phyloP scores from a whole-genome alignment of 495 filamentous ascomycete species.

The Penicillium lagena region DNA sequence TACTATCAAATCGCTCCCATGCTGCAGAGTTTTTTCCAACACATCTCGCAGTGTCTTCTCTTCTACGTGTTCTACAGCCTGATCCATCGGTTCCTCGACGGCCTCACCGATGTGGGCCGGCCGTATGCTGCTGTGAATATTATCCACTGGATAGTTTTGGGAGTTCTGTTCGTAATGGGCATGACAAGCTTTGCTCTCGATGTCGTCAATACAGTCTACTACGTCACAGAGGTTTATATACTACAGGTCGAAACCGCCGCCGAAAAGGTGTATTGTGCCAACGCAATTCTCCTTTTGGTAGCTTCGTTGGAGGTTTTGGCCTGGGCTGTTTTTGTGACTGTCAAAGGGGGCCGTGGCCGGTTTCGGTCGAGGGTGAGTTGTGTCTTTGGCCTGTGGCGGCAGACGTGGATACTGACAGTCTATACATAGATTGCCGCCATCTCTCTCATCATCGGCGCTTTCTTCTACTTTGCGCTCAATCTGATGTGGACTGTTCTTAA shows the following conservation, averaged over 20 bases:
- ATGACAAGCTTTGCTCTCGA: too few relatives aligned
- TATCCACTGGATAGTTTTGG: conserved; percentile 15
- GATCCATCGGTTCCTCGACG: conserved; percentile 11
- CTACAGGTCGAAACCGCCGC: too few relatives aligned
- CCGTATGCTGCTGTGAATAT: conserved; percentile 6
- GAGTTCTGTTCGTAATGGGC: conserved; percentile 11
- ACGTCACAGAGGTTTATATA: too few relatives aligned
- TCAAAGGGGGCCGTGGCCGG: conserved; percentile 14
- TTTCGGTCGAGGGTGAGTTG: conserved; percentile 15
- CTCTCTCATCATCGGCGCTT: conserved; percentile 5
- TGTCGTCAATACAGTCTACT: too few relatives aligned
- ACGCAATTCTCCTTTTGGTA: conserved; percentile 10
- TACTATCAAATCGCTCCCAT: conserved; percentile 17
- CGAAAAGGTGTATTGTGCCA: conserved; percentile 1
- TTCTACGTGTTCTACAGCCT: conserved; percentile 18
- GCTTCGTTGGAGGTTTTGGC: conserved; percentile 15
- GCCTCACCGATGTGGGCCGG: conserved; percentile 11
- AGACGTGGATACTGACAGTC: background rate
- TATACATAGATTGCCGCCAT: conserved; percentile 8
- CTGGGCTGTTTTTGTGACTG: conserved; percentile 11
- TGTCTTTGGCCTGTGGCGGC: too few relatives aligned
- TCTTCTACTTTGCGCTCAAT: conserved; percentile 16
- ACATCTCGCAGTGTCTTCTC: conserved; percentile 4
- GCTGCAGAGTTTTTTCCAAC: conserved; percentile 14
- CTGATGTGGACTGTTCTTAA: conserved; percentile 8